These are phyloP conservation scores for Lactifluus piperatus DNA, from an alignment of 768 basidiomycete species.

Conservation along the genomic window DNA sequence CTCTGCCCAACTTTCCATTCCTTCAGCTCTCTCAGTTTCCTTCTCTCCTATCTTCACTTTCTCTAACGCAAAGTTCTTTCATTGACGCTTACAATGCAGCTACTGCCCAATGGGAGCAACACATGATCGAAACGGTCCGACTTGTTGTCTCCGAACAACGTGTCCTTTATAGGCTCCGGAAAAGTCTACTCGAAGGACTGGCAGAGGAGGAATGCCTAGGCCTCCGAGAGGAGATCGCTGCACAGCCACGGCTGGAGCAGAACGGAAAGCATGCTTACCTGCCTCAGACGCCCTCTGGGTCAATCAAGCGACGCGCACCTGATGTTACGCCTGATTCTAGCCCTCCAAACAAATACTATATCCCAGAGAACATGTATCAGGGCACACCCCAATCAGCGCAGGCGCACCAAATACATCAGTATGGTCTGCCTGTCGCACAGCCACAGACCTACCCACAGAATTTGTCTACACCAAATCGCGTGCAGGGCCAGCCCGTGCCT, in stretches of 20 bases:
- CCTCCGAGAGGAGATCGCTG: conserved; percentile 45
- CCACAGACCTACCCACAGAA: conserved; percentile 19
- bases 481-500: conserved; percentile 12
- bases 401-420: conserved; percentile 8
- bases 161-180: conserved; percentile 51
- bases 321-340: conserved; percentile 16
- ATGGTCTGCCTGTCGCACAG: conserved; percentile 11
- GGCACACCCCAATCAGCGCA: conserved; percentile 2
- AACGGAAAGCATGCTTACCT: neutral
- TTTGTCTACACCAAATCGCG: conserved; percentile 16
- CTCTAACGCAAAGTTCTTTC: conserved; percentile 42
- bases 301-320: conserved; percentile 17
- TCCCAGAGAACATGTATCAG: conserved; percentile 13
- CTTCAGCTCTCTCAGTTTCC: conserved; percentile 50
- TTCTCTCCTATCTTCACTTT: conserved; percentile 46
- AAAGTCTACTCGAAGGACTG: conserved; percentile 49
- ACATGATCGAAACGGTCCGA: conserved; percentile 49
- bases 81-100: conserved; percentile 50
- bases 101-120: conserved; percentile 60
- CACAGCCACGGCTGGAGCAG: conserved; percentile 31
- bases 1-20: conserved; percentile 51
- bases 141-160: conserved; percentile 52
- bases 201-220: conserved; percentile 49
- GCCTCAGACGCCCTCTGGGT: conserved; percentile 14
- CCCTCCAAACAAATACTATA: conserved; percentile 19